A percentile compares a stretch with the other conserved stretches of the same genome.
These are phyloP conservation scores for Arachnomyces sp. DNA, from an alignment of 2,329 filamentous ascomycete genomes.

Conservation along the genomic window DNA sequence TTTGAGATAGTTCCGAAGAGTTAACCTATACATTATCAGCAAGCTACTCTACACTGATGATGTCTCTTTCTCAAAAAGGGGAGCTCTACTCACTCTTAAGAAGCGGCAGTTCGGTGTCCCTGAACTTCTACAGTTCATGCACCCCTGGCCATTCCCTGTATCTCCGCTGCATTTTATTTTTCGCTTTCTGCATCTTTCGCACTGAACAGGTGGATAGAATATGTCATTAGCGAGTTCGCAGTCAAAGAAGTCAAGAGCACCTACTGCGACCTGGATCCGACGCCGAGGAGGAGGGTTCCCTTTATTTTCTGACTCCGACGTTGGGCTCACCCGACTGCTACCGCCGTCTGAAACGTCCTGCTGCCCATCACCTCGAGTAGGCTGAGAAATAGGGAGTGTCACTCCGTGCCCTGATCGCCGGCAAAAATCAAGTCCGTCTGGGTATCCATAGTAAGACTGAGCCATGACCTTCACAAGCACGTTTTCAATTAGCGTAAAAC, in stretches of 20 bases:
- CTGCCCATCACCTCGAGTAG: slow-evolving; percentile 18
- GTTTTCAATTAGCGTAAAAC: slow-evolving; percentile 13
- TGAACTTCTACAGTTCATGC: slow-evolving; percentile 71
- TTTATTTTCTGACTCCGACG: slow-evolving; percentile 28
- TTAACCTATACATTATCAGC: slow-evolving; percentile 21
- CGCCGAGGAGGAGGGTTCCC: slow-evolving; percentile 33
- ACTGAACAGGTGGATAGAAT: slow-evolving; percentile 39
- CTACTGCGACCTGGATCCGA: slow-evolving; percentile 48
- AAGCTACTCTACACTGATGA: neutral
- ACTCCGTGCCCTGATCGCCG: slow-evolving; percentile 16
- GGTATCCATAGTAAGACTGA: slow-evolving; percentile 15
- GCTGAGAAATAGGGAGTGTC: slow-evolving; percentile 18
- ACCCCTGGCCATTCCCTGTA: slow-evolving; percentile 64
- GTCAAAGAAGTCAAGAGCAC: slow-evolving; percentile 7
- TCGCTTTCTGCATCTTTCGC: slow-evolving; percentile 77
- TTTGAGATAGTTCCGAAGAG: slow-evolving; percentile 22
- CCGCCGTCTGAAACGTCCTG: slow-evolving; percentile 18
- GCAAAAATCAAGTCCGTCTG: slow-evolving; percentile 19
- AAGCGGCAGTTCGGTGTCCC: slow-evolving; percentile 63
- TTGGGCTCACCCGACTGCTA: slow-evolving; percentile 15
- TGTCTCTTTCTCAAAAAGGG: neutral
- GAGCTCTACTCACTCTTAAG: slow-evolving; percentile 53
- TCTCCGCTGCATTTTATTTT: slow-evolving; percentile 95
- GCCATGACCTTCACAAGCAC: slow-evolving; percentile 18
- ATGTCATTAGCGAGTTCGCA: neutral